Conservation (phyloP, 345 rosid genomes). For the Populus alba region DNA sequence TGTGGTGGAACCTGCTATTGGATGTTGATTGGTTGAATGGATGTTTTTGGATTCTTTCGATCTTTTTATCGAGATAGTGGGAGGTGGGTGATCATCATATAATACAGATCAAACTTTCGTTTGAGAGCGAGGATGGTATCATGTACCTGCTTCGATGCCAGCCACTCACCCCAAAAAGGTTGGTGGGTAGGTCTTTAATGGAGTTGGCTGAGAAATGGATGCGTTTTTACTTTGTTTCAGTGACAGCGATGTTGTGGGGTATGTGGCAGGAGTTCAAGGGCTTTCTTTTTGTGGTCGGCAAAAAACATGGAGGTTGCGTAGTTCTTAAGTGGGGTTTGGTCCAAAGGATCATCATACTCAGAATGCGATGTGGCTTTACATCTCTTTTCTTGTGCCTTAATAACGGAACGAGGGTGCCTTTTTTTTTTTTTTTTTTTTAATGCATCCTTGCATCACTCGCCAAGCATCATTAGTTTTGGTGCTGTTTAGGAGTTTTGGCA, state of each 20-base stretch:
- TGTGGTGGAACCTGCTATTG: neutral
- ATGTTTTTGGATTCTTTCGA: neutral
- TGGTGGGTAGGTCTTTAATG: neutral
- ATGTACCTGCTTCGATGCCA: neutral
- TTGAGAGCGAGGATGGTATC: neutral
- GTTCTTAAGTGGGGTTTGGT: neutral
- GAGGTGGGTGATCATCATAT: neutral
- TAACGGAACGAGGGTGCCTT: no score
- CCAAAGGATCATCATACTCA: neutral
- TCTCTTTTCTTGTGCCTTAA: no score
- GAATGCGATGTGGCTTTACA: neutral
- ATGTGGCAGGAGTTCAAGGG: neutral
- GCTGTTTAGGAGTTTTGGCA: no score
- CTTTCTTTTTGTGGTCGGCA: neutral
- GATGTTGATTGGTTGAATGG: conserved; percentile 4
- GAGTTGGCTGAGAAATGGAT: neutral
- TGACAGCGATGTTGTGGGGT: neutral
- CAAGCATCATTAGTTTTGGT: no score
- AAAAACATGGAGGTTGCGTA: neutral
- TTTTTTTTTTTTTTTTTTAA: no score
- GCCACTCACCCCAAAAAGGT: neutral
- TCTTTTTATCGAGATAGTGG: neutral
- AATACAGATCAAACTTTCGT: neutral
- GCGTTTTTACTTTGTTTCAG: neutral
- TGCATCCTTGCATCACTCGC: no score